Percentiles rank a stretch among this genome's conserved stretches.
phyloP scores from a whole-genome alignment of 106 monocot genomes.

The Iris macrosiphon region DNA sequence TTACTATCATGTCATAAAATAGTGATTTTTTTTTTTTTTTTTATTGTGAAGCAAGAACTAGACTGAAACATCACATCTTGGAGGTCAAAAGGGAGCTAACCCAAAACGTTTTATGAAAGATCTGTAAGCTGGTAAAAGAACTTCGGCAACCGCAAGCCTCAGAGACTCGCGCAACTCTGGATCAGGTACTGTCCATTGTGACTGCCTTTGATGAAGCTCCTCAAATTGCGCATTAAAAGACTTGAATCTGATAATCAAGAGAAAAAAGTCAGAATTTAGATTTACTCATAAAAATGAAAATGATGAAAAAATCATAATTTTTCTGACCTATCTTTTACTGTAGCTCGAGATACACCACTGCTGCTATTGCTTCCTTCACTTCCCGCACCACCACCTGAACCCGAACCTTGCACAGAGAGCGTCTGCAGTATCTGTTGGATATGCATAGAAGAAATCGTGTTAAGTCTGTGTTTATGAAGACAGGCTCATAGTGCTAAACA shows the following conservation, averaged over 20 bases:
- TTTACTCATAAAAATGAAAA: not conserved
- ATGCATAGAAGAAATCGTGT: not conserved
- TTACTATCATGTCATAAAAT: too few relatives aligned
- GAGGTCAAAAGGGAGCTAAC: slow-evolving; percentile 24
- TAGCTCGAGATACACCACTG: slow-evolving; percentile 39
- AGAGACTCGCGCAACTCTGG: slow-evolving; percentile 59
- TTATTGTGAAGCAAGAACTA: too few relatives aligned
- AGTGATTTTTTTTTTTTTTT: too few relatives aligned
- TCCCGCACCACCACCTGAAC: slow-evolving; percentile 13
- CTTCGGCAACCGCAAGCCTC: slow-evolving; percentile 57
- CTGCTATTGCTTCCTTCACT: slow-evolving; percentile 2
- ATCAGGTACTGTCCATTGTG: slow-evolving; percentile 47
- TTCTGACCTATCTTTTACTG: slow-evolving; percentile 34
- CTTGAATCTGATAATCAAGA: slow-evolving; percentile 30
- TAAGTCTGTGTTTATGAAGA: too few relatives aligned
- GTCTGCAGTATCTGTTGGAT: slow-evolving; percentile 33
- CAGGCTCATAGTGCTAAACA: too few relatives aligned
- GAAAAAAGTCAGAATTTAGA: not conserved
- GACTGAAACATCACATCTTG: too few relatives aligned
- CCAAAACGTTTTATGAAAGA: slow-evolving; percentile 59
- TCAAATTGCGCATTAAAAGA: slow-evolving; percentile 44
- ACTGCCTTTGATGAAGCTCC: slow-evolving; percentile 46
- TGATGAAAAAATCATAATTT: not conserved
- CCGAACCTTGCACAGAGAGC: slow-evolving; percentile 24
- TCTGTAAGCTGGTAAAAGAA: slow-evolving; percentile 64